Evolutionary conservation across 768 basidiomycete species (phyloP), one percentile per base, ranked within the genome.

Genomic region (Hydnum rufescens): DNA sequence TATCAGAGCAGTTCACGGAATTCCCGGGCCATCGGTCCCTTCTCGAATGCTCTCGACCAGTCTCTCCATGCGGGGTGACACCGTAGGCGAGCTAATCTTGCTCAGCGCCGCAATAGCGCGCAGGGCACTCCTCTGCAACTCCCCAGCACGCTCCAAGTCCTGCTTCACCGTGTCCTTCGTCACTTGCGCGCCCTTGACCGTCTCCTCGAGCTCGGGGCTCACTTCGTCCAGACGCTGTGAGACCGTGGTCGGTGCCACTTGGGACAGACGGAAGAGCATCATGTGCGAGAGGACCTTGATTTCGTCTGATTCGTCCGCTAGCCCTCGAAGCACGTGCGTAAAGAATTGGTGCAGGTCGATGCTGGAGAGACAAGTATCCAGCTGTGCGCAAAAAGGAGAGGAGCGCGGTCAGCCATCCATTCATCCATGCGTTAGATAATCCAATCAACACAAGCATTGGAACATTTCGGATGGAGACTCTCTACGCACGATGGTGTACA

Each of bases 101-200:
- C 81, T 82, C 52, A 99, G 68, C 2, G 87, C 86, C 16, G 79
- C 86, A 42, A 92, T 77, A 3, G 89, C 88, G 34, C 93, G 70
- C 55, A 96, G 70, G 4, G 87, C 86, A 60, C 87, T 89, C 57
- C 85, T 71, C 67, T 96, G 90, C 55, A 96, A 71, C 65, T 96
- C 93, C 26, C 85, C 85, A 5, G 82, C 78, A 19, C 83, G 75
- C 65, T 87, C 85, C 43, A 89, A 63, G 58, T 89, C 86, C 64
- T 89, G 87, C 66, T 96, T 97, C 47, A 95, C 92, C 0, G 88
- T 87, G 62, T 97, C 93, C 68, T 96, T 96, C 51, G 85, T 86
- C 39, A 87, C 76, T 4, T 75, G 80, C 4, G 82, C 76, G 1
- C 87, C 87, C 61, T 88, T 84, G 78, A 96, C 88, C 34, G 86